Conservation (phyloP, 2,329 filamentous ascomycete genomes). For the Fusarium hainanense region DNA sequence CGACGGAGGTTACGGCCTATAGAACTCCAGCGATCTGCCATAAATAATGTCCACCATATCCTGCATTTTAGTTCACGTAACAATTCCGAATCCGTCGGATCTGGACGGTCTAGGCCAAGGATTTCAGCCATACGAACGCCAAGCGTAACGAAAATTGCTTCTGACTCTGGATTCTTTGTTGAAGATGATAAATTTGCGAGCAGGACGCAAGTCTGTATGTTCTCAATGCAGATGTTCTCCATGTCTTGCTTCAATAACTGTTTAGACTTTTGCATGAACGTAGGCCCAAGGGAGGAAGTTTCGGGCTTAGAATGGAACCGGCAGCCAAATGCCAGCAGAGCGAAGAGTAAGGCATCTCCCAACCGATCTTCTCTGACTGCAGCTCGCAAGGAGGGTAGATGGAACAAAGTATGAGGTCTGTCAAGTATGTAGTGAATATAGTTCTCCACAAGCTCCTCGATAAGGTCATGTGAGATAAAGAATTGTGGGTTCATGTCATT, state of each 20-base stretch:
- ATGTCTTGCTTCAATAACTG: slow-evolving; percentile 1
- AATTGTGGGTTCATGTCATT: neutral
- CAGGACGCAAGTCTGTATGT: slow-evolving; percentile 8
- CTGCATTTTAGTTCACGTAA: slow-evolving; percentile 18
- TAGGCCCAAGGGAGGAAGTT: neutral
- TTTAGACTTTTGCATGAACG: slow-evolving; percentile 9
- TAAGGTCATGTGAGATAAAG: slow-evolving; percentile 11
- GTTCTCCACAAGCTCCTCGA: slow-evolving; percentile 14
- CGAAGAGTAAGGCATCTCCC: slow-evolving; percentile 3
- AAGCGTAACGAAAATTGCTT: slow-evolving; percentile 7
- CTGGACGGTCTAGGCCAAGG: neutral
- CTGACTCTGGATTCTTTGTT: slow-evolving; percentile 7
- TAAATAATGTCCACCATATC: slow-evolving; percentile 14
- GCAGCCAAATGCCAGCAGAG: slow-evolving; percentile 9
- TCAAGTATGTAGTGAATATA: slow-evolving; percentile 19
- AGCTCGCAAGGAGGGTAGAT: neutral
- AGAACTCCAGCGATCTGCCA: slow-evolving; percentile 17
- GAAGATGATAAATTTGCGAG: slow-evolving; percentile 15
- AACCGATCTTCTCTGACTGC: neutral
- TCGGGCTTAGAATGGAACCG: slow-evolving; percentile 4
- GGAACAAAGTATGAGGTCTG: slow-evolving; percentile 5
- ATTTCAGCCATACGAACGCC: slow-evolving; percentile 15
- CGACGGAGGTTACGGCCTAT: slow-evolving; percentile 12
- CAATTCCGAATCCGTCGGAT: neutral
- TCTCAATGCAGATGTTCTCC: slow-evolving; percentile 15